phyloP scores from a whole-genome alignment of 345 rosid species.

The Raphanus raphanistrum region DNA sequence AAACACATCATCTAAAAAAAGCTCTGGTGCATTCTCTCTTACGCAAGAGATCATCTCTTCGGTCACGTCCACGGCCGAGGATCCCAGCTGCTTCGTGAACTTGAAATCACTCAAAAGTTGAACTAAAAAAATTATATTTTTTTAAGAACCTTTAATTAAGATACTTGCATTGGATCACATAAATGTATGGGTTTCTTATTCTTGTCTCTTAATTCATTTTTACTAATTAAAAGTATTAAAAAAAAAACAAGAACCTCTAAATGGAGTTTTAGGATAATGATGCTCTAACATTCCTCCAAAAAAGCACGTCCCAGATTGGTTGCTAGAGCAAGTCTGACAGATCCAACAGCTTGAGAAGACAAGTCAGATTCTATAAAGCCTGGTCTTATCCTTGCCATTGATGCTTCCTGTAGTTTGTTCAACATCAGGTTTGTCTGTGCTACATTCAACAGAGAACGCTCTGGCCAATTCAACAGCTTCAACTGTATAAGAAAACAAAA shows the following conservation, averaged over 20 bases:
- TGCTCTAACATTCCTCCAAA: constrained; percentile 63
- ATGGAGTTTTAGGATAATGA: too few relatives aligned
- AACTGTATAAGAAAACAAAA: constrained; percentile 44
- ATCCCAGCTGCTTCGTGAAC: constrained; percentile 55
- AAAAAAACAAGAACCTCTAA: neutral
- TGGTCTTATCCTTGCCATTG: constrained; percentile 71
- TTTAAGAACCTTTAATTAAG: too few relatives aligned
- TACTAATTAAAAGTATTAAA: too few relatives aligned
- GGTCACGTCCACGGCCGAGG: constrained; percentile 59
- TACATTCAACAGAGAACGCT: constrained; percentile 62
- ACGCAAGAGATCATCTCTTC: constrained; percentile 47
- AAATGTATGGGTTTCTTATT: too few relatives aligned
- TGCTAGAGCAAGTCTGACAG: constrained; percentile 80
- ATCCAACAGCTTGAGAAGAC: constrained; percentile 60
- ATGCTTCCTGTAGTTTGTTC: constrained; percentile 81
- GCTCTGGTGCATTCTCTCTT: constrained; percentile 50
- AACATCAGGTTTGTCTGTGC: constrained; percentile 68
- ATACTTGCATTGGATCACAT: too few relatives aligned
- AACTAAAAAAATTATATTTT: constrained; percentile 30
- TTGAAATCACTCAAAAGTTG: constrained; percentile 64
- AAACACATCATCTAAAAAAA: constrained; percentile 44
- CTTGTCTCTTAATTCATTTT: too few relatives aligned
- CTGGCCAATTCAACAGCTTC: constrained; percentile 77
- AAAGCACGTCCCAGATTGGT: constrained; percentile 83
- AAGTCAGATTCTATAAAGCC: constrained; percentile 61